Evolutionary conservation across 352 stramenopile species (phyloP), one percentile per base, ranked within the genome.

Genomic region (Phytophthora nicotianae): DNA sequence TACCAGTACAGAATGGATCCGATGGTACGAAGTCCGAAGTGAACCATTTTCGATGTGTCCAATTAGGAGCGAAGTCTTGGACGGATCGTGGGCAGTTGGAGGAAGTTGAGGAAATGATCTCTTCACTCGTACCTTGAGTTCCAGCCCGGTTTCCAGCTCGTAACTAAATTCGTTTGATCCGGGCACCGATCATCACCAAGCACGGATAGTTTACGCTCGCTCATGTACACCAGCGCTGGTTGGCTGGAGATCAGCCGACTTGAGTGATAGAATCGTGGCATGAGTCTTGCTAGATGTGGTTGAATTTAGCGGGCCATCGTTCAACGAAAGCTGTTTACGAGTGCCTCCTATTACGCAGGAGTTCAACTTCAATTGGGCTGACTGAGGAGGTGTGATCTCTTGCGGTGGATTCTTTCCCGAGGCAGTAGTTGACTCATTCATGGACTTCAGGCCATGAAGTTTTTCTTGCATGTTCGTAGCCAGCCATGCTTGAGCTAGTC

Each of bases 51-150:
- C 0, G 41, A 11, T 23, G 40, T 17, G 24, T 38, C n/a, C 4
- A 6, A 43, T 21, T 41, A 21, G 16, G 16, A 43, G 13, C 37
- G 13, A 43, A 43, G 32, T 6, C 32, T 38, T 38, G 32, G 32
- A 5, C 13, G 1, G 32, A 26, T 24, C 10, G 57, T 52, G 53
- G 11, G 20, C 14, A 60, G 50, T n/a, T 35, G n/a, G 14, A 40
- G 43, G 33, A 23, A 50, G 50, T 61, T 49, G 11, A 14, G 14
- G 17, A 55, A 66, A 29, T 66, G 50, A n/a, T 38, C 32, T 9
- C 29, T 35, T 13, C 8, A 32, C 8, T 32, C 26, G 8, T 35
- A 35, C 46, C 21, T 27, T 3, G 19, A 10, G 17, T 14, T n/a
- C 14, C 16, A 19, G 8, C n/a, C 14, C 13, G 13, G 16, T 42